Evolutionary conservation across 345 rosid species (phyloP).

Genomic region (Citrus cavaleriei): DNA sequence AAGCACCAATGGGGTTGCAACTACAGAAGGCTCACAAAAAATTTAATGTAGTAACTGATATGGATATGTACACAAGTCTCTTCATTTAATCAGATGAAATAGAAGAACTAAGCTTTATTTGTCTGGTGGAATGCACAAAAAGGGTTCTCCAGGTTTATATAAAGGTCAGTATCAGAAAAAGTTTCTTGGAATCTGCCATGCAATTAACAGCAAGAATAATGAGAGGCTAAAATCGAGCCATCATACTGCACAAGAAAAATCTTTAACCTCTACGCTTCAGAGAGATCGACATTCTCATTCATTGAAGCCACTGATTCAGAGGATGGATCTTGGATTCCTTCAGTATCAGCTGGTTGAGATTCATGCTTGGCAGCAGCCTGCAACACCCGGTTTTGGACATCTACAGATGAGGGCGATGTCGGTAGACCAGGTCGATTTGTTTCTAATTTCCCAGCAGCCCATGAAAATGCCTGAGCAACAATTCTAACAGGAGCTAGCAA

Average conservation of each 20-base stretch:
- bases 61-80: not conserved
- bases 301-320: constrained; percentile 27
- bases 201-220: constrained; percentile 7
- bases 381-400: constrained; percentile 76
- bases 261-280: constrained; percentile 38
- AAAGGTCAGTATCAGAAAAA: constrained; percentile 1
- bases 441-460: constrained; percentile 86
- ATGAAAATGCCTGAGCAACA: constrained; percentile 75
- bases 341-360: constrained; percentile 74
- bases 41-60: not conserved
- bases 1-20: not conserved
- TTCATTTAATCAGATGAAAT: not conserved
- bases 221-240: not conserved
- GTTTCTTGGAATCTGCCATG: not conserved
- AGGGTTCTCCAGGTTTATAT: not conserved
- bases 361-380: constrained; percentile 91
- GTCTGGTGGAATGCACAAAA: not conserved
- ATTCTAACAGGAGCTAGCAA: constrained; percentile 60
- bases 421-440: constrained; percentile 80
- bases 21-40: not conserved
- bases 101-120: not conserved
- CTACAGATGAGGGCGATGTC: constrained; percentile 85
- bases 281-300: constrained; percentile 44
- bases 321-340: constrained; percentile 36
- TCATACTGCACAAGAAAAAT: not conserved